Evolutionary conservation across 306 rosid genomes (phyloP).

Genomic region (Cicer judaicum): DNA sequence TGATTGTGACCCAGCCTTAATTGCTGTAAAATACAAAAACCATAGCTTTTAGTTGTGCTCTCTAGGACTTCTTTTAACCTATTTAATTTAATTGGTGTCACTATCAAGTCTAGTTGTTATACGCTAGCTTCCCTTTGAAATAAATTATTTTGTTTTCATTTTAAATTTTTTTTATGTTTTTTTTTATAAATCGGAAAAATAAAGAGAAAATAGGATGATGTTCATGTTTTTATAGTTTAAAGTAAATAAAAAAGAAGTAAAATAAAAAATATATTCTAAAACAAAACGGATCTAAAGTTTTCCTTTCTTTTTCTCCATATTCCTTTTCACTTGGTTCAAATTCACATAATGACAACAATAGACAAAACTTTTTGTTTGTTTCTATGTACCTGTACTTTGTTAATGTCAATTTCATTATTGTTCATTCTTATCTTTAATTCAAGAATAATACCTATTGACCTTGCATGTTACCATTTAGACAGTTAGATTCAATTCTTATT

Average conservation of each 20-base stretch:
- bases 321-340: slow-evolving; percentile 46
- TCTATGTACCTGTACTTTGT: slow-evolving; percentile 50
- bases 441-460: slow-evolving; percentile 41
- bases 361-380: slow-evolving; percentile 47
- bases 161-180: neutral
- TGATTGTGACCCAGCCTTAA: slow-evolving; percentile 3
- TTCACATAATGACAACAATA: slow-evolving; percentile 49
- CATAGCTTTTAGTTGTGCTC: slow-evolving; percentile 2
- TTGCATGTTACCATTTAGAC: slow-evolving; percentile 48
- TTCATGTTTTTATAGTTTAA: neutral
- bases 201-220: too few relatives aligned
- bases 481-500: slow-evolving; percentile 56
- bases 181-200: neutral
- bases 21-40: neutral
- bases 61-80: slow-evolving; percentile 6
- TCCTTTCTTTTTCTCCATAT: neutral
- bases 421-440: slow-evolving; percentile 50
- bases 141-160: neutral
- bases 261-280: neutral
- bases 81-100: neutral
- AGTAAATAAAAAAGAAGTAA: neutral
- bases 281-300: neutral
- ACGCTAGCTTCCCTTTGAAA: neutral
- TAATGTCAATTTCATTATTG: slow-evolving; percentile 51
- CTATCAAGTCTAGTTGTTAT: neutral